Evolutionary conservation across 1,284 basidiomycete genomes (phyloP).

Genomic region (Ganoderma lucidum): DNA sequence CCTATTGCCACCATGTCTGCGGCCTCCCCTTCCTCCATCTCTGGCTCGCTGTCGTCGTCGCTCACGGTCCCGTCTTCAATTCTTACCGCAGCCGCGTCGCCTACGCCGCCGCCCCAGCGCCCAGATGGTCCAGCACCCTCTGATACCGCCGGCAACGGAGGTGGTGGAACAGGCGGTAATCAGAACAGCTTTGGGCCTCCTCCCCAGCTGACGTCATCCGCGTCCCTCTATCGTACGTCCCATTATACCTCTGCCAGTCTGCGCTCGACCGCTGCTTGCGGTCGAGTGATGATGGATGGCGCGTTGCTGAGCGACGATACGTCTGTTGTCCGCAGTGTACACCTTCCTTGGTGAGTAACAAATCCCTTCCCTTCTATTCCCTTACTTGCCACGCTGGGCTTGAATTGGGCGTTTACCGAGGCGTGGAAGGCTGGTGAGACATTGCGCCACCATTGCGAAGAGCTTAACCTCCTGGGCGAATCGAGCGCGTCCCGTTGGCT

Average conservation of each 20-base stretch:
- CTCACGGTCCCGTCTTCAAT: constrained; percentile 8
- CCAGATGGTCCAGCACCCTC: constrained; percentile 5
- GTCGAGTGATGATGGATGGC: constrained; percentile 18
- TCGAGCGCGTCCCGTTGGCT: constrained; percentile 16
- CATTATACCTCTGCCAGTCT: neutral
- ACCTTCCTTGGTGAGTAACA: constrained; percentile 44
- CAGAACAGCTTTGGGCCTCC: constrained; percentile 20
- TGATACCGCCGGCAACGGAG: constrained; percentile 3
- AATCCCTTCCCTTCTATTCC: neutral
- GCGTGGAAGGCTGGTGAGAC: constrained; percentile 6
- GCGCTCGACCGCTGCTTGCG: constrained; percentile 16
- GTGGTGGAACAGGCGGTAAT: constrained; percentile 9
- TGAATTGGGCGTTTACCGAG: constrained; percentile 1
- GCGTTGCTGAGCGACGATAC: constrained; percentile 21
- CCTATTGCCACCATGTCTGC: constrained; percentile 22
- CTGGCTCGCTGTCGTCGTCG: constrained; percentile 2
- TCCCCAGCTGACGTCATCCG: constrained; percentile 34
- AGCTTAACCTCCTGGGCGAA: constrained; percentile 20
- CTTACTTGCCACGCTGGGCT: neutral
- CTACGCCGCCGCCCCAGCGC: neutral
- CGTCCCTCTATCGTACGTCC: constrained; percentile 37
- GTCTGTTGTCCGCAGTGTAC: constrained; percentile 40
- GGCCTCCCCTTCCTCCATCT: constrained; percentile 11
- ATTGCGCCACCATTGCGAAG: constrained; percentile 9
- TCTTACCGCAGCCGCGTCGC: constrained; percentile 5